Base-by-base conservation (phyloP, 129 eudicot species). In the Flaveria linearis region DNA sequence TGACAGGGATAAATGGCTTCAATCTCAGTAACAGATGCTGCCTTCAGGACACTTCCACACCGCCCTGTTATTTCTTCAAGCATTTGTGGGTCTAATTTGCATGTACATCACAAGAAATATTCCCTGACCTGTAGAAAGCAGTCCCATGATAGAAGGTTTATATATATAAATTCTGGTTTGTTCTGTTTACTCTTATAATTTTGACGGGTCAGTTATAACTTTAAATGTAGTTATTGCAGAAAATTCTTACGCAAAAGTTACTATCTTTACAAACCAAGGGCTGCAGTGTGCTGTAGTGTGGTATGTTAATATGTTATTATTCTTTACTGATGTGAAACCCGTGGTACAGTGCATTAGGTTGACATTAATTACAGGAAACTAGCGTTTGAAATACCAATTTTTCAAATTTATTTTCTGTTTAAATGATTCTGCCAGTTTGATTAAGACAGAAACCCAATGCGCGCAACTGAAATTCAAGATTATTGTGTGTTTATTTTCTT, bases 1-100 rank as follows among this genome's bases (percentile, higher is more conserved):
- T 69, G 75, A 68, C 81, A 83, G 87, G 84, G 74, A 69, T 43
- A 49, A 39, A 86, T 86, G 90, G 87, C 71, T 80, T 68, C 85
- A 3, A 28, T 76, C 49, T 69, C 81, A 17, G 49, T 80, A 45
- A 46, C 90, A 22, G 83, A 83, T 76, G 57, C 53, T 16, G 41
- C 82, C 49, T 71, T 71, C 68, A 39, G 82, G 65, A 25, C 49
- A 36, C 71, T 28, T 76, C 80, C 71, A 5, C 30, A 18, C 63
- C 63, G 69, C 82, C 80, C 46, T 39, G 25, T 65, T 75, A 62
- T 53, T 62, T 75, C 79, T 36, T 23, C 73, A 7, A 45, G 81
- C 28, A 9, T 73, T n/a, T 39, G 64, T 56, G 51, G 47, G 56
- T 23, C 70, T 50, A 73, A 53, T 36, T 61, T 45, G 72, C 60